phyloP scores from a whole-genome alignment of 208 protist genomes.

The Trypanosoma caninum region DNA sequence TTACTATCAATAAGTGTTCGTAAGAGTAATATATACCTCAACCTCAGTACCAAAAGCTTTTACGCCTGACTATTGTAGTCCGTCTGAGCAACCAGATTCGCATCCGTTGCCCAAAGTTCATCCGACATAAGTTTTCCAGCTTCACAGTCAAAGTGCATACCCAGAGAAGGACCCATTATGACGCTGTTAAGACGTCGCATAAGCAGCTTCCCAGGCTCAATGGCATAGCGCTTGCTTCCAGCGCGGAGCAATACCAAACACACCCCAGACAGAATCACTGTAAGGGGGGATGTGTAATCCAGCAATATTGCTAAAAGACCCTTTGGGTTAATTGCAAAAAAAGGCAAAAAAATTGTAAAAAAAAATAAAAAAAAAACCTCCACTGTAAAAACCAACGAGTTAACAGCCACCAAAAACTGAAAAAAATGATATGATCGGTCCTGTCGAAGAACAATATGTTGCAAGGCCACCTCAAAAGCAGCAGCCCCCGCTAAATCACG shows the following conservation, averaged over 20 bases:
- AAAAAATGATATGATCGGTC: conserved; percentile 84
- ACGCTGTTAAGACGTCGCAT: conserved; percentile 71
- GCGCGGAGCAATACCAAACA: conserved; percentile 61
- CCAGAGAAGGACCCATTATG: conserved; percentile 79
- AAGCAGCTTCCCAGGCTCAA: conserved; percentile 74
- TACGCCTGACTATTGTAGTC: conserved; percentile 22
- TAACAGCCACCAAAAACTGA: conserved; percentile 62
- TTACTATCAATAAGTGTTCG: too few species aligned
- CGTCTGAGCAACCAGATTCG: background rate
- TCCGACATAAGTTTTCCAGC: conserved; percentile 74
- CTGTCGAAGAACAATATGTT: conserved; percentile 76
- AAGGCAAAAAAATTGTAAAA: conserved; percentile 31
- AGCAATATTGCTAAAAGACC: conserved; percentile 7
- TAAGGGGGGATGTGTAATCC: conserved; percentile 17
- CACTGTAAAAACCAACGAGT: conserved; percentile 60
- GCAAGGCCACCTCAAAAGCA: conserved; percentile 81
- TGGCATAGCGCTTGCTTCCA: conserved; percentile 69
- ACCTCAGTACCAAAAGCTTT: background rate
- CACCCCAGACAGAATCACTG: conserved; percentile 36
- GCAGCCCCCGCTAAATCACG: conserved; percentile 72
- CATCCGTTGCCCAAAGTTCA: conserved; percentile 16
- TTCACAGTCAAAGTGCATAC: conserved; percentile 62
- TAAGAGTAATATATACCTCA: too few species aligned
- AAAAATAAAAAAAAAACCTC: conserved; percentile 41
- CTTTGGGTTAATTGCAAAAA: conserved; percentile 31